phyloP scores from a whole-genome alignment of 306 rosid genomes.

The Echinosophora koreensis region DNA sequence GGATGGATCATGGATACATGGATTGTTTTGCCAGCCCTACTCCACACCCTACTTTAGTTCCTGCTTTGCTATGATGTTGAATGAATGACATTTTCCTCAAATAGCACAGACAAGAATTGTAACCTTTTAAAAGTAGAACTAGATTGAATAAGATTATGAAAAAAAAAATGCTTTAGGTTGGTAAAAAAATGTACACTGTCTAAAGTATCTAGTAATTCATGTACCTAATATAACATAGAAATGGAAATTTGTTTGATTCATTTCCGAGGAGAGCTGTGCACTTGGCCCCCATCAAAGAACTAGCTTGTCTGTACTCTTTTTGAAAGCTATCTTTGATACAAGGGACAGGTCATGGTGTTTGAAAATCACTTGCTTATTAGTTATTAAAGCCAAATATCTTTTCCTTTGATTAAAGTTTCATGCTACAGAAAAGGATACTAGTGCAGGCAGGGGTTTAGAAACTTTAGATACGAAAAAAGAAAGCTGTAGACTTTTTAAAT shows the following conservation, averaged over 20 bases:
- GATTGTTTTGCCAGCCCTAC: no score
- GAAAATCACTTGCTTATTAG: slow-evolving; percentile 13
- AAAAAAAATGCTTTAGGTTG: not conserved
- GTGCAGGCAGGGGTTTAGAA: not conserved
- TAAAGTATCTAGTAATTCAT: slow-evolving; percentile 2
- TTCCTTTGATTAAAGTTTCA: slow-evolving; percentile 40
- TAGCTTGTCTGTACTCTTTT: slow-evolving; percentile 9
- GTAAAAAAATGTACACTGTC: slow-evolving; percentile 3
- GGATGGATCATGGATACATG: no score
- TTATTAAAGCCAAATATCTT: slow-evolving; percentile 21
- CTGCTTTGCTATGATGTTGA: slow-evolving; percentile 4
- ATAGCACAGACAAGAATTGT: slow-evolving; percentile 4
- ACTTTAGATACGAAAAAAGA: not conserved
- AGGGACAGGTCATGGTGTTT: slow-evolving; percentile 10
- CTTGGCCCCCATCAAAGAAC: not conserved
- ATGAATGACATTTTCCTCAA: slow-evolving; percentile 1
- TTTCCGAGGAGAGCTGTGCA: slow-evolving; percentile 24
- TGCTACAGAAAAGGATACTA: slow-evolving; percentile 5
- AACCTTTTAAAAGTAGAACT: not conserved
- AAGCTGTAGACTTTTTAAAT: not conserved
- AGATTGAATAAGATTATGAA: not conserved
- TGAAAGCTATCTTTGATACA: slow-evolving; percentile 35
- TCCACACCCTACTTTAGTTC: not conserved
- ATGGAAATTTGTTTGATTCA: slow-evolving; percentile 34
- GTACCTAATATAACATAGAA: slow-evolving; percentile 9